These are phyloP conservation scores for Maudiozyma pseudohumilis DNA, from an alignment of 805 yeast species.

Conservation along the genomic window DNA sequence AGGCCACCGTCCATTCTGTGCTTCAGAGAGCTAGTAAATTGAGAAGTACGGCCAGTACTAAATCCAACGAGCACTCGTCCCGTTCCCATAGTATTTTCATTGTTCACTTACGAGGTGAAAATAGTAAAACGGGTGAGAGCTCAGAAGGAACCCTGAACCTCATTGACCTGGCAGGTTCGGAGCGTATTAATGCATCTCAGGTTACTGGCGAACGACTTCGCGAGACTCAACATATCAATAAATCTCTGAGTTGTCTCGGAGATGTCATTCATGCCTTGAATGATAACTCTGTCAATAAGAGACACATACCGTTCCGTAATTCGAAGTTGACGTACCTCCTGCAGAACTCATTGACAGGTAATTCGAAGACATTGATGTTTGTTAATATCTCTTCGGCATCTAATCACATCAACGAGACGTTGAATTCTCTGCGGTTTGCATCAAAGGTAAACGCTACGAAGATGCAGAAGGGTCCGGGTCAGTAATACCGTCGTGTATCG, in stretches of 20 bases:
- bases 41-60: slow-evolving; percentile 74
- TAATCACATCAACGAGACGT: slow-evolving; percentile 59
- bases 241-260: slow-evolving; percentile 77
- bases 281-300: slow-evolving; percentile 29
- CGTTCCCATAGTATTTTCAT: slow-evolving; percentile 83
- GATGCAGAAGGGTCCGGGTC: slow-evolving; percentile 12
- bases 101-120: slow-evolving; percentile 47
- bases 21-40: slow-evolving; percentile 47
- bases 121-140: slow-evolving; percentile 38
- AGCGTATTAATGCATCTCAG: slow-evolving; percentile 64
- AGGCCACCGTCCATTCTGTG: slow-evolving; percentile 40
- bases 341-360: slow-evolving; percentile 75
- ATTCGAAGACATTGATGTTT: slow-evolving; percentile 86
- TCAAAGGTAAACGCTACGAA: slow-evolving; percentile 62
- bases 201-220: slow-evolving; percentile 70
- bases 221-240: slow-evolving; percentile 85
- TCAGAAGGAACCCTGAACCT: slow-evolving; percentile 60
- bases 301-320: slow-evolving; percentile 88
- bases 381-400: slow-evolving; percentile 70
- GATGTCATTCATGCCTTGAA: slow-evolving; percentile 76
- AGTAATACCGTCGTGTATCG: too few relatives aligned
- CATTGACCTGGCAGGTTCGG: slow-evolving; percentile 92
- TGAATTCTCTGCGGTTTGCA: slow-evolving; percentile 84
- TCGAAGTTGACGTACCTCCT: slow-evolving; percentile 82
- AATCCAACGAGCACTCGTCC: slow-evolving; percentile 74